phyloP scores from a whole-genome alignment of 2,329 filamentous ascomycete genomes.

The Falciphora oryzae region DNA sequence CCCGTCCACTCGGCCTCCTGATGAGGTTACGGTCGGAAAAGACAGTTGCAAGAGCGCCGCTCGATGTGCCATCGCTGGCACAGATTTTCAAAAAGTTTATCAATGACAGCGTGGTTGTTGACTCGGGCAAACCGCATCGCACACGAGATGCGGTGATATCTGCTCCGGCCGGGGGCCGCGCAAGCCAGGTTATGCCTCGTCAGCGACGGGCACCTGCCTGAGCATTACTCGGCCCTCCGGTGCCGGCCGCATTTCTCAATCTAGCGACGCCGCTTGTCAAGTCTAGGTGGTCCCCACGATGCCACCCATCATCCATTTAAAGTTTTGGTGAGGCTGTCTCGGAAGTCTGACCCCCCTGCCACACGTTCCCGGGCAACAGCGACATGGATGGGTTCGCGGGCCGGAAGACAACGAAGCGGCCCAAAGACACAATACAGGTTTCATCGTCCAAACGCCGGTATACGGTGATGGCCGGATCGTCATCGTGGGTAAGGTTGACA shows the following conservation, averaged over 20 bases:
- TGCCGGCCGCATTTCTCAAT: too few relatives aligned
- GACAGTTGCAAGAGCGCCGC: too few relatives aligned
- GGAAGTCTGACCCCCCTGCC: neutral
- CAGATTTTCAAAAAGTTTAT: neutral
- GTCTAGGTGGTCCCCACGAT: neutral
- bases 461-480: neutral
- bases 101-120: neutral
- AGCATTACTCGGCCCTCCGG: too few relatives aligned
- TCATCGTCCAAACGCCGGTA: too few relatives aligned
- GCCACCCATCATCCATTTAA: neutral
- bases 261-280: neutral
- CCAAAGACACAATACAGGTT: neutral
- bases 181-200: neutral
- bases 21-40: too few relatives aligned
- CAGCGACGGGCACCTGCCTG: neutral
- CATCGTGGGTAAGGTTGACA: neutral
- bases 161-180: neutral
- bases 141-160: neutral
- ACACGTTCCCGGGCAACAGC: too few relatives aligned
- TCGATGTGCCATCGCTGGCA: too few relatives aligned
- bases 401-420: too few relatives aligned
- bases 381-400: too few relatives aligned
- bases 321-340: neutral
- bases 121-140: neutral
- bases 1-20: neutral